Conservation (phyloP, 2,329 filamentous ascomycete genomes). For the Phialemonium atrogriseum region DNA sequence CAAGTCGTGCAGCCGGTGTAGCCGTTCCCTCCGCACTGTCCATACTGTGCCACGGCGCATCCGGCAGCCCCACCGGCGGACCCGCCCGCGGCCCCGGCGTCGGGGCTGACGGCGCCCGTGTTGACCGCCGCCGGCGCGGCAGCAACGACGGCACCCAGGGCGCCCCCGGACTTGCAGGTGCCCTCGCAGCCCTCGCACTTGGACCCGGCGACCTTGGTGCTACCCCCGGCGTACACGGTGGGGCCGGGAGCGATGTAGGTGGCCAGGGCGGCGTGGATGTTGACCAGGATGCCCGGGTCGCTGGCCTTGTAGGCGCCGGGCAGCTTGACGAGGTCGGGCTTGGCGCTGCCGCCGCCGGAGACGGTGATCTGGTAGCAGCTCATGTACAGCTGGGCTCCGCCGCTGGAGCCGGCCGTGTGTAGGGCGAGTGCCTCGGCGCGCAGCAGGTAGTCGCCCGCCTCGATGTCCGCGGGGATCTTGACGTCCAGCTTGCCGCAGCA, state of each 20-base stretch:
- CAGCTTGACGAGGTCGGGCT: slow-evolving; percentile 24
- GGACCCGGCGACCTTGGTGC: slow-evolving; percentile 29
- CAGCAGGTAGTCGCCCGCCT: slow-evolving; percentile 33
- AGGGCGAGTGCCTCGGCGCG: slow-evolving; percentile 40
- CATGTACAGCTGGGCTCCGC: slow-evolving; percentile 29
- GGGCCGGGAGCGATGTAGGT: slow-evolving; percentile 35
- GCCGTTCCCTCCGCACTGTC: slow-evolving; percentile 31
- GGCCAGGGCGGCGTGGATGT: slow-evolving; percentile 33
- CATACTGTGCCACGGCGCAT: slow-evolving; percentile 24
- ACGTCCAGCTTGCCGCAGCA: slow-evolving; percentile 32
- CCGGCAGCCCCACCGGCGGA: slow-evolving; percentile 12
- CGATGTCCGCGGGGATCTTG: slow-evolving; percentile 22
- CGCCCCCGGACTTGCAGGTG: slow-evolving; percentile 27
- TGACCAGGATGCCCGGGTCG: slow-evolving; percentile 37
- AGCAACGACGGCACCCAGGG: slow-evolving; percentile 10
- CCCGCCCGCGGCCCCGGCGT: slow-evolving; percentile 3
- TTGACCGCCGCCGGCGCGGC: slow-evolving; percentile 2
- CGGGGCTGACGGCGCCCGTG: slow-evolving; percentile 3
- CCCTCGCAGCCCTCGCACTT: slow-evolving; percentile 30
- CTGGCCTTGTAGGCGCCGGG: slow-evolving; percentile 34
- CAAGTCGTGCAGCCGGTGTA: slow-evolving; percentile 33
- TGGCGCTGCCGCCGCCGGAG: slow-evolving; percentile 17
- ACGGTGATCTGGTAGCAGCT: slow-evolving; percentile 28
- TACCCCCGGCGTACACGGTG: slow-evolving; percentile 29
- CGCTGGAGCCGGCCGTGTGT: slow-evolving; percentile 28